Base-by-base conservation (phyloP, 805 yeast species). In the Myxozyma lipomycoides region DNA sequence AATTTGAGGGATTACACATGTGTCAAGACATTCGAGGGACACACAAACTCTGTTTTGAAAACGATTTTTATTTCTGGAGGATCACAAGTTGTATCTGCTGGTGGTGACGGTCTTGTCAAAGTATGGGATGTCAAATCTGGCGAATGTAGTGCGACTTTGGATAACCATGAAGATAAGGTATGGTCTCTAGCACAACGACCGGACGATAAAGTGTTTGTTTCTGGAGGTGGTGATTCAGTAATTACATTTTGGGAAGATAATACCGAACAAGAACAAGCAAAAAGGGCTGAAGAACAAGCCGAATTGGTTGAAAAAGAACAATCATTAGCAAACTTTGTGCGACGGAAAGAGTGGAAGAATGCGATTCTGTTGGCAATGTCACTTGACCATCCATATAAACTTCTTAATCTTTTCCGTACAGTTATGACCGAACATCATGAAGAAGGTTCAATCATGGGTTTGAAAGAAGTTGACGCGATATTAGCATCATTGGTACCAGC, bases 141-240 rank as follows among this genome's bases (percentile, higher is more conserved):
- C 0, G 77, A 78, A 56, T 71, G 88, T 63, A 68, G 84, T 19
- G 81, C 83, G 51, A 91, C 98, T 0, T 74, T 90, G 43, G 98
- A 91, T 69, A 83, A 83, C 61, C 99, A 93, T 65, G 87, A 82
- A 54, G 93, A 91, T 67, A 81, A 96, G 70, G 87, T 93, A 44
- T 93, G 98, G 99, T 86, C 97, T 0, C 67, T 93, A 47, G 81
- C 84, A 49, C 72, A 77, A 1, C 75, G 79, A 53, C 70, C 79
- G 32, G 85, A 83, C 60, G 91, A 95, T 23, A 77, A 76, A 17
- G 76, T 77, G 51, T 75, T 93, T 51, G 78, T 87, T 0, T 79
- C 86, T 51, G 98, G 96, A 0, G 98, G 93, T 68, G 97, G 96
- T 1, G 98, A 93, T 68, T 96, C 97, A 48, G 83, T 87, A 23